Evolutionary conservation across 2,329 filamentous ascomycete species (phyloP), one percentile per base, ranked within the genome.

Genomic region (Aspergillus latus): DNA sequence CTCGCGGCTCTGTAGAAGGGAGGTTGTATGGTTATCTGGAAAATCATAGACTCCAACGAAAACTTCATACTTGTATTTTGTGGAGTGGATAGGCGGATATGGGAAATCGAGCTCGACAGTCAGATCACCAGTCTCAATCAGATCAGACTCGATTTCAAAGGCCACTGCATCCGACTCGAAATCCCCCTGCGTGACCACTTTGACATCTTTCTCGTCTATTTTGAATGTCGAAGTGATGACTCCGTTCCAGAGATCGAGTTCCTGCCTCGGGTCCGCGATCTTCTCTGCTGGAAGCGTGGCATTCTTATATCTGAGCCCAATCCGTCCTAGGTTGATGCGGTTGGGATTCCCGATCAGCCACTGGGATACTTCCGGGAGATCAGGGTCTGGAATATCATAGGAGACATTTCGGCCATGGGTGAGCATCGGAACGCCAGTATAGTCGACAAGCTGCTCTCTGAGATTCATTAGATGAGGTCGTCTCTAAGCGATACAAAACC

Each of bases 331-430:
- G 26, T 61, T 58, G 8, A 61, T 61, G 1, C 59, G 59, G 13
- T 61, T 61, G 1, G 59, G 59, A 30, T 61, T 61, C 1, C 54
- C 49, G 29, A 58, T 60, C 10, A 61, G 42, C 59, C 59, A 61
- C 28, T 61, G 59, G 3, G 57, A 61, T 1, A 51, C 52, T 30
- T 56, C 44, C 1, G 59, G 59, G 15, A 61, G 59, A 7, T 52
- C 16, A 2, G 54, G 49, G 11, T 61, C 57, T 1, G 59, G 59
- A 3, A 61, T 58, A 34, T 61, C 59, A 26, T 61, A 61, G 7
- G 57, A 61, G 1, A 61, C 57, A 5, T 60, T 58, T 11, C 57
- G 44, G 7, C 59, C 59, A 39, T 61, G 59, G 1, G 59, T 61
- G 8, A 54, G 7, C 39, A 36, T 59, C 1, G 32, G 9, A 3